phyloP scores from a whole-genome alignment of 2,329 filamentous ascomycete species.

The Alternaria novae-zelandiae region DNA sequence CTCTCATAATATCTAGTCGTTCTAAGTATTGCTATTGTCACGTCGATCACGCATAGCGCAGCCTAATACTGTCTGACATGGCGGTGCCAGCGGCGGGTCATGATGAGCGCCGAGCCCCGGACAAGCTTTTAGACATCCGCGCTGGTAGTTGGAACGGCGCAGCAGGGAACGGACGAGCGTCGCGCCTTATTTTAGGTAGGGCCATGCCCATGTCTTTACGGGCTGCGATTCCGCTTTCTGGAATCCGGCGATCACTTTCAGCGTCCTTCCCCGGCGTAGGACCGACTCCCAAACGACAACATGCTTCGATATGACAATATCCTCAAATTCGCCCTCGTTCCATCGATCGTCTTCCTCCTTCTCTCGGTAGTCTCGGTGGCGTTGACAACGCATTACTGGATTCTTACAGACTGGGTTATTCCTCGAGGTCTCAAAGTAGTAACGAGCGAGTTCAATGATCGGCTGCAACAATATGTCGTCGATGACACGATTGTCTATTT shows the following conservation, averaged over 20 bases:
- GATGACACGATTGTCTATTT: slow-evolving; percentile 39
- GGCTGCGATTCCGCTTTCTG: slow-evolving; percentile 7
- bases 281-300: slow-evolving; percentile 1
- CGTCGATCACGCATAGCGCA: slow-evolving; percentile 15
- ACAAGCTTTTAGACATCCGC: slow-evolving; percentile 15
- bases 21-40: slow-evolving; percentile 2
- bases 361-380: slow-evolving; percentile 37
- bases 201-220: slow-evolving; percentile 15
- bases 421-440: slow-evolving; percentile 25
- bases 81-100: slow-evolving; percentile 13
- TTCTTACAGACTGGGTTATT: slow-evolving; percentile 37
- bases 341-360: slow-evolving; percentile 32
- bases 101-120: slow-evolving; percentile 14
- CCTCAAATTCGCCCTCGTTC: slow-evolving; percentile 31
- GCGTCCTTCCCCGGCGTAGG: slow-evolving; percentile 4
- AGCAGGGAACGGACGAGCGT: slow-evolving; percentile 16
- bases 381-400: slow-evolving; percentile 40
- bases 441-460: slow-evolving; percentile 22
- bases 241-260: slow-evolving; percentile 8
- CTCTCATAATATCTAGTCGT: slow-evolving; percentile 12
- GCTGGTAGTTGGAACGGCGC: slow-evolving; percentile 6
- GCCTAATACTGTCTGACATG: slow-evolving; percentile 2
- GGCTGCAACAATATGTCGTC: slow-evolving; percentile 21
- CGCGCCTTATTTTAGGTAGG: slow-evolving; percentile 21
- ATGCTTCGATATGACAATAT: slow-evolving; percentile 29